Base-by-base conservation (phyloP, 495 filamentous ascomycete species). In the Neurospora tetraspora region DNA sequence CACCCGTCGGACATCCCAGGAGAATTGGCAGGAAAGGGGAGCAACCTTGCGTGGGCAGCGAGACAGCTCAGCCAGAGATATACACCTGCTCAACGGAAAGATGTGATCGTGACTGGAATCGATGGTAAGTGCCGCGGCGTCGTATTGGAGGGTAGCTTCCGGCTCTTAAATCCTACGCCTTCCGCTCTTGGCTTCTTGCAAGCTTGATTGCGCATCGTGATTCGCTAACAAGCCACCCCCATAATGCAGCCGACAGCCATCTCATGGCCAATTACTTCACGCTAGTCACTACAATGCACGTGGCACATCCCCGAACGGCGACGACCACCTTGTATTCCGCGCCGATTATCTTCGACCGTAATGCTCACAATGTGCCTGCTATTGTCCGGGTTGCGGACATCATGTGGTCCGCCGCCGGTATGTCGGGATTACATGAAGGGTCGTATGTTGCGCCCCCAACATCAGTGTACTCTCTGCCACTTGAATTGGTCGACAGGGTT, bases 291-390 rank as follows among this genome's bases (percentile, higher is more conserved):
- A 85, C 81, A 37, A 85, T 89, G 78, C 90, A 92, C 74, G 81
- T 83, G 53, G 73, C 81, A 3, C 80, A 89, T 72, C 81, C 85
- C 43, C 84, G 86, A 20, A 89, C 87, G 8, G 85, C 86, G 3
- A 82, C 77, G 23, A 90, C 86, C 3, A 88, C 89, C 3, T 76
- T 91, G 38, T 92, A 92, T 76, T 82, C 87, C 40, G 88, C 88
- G 16, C 90, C 90, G n/a, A 91, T 92, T 70, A 87, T 92, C 68
- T 92, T 91, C 74, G 89, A 91, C 78, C 88, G 90, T 73, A 92
- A 91, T 76, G 87, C 90, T 16, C 87, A 91, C 76, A 84, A 85
- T 69, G 88, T 89, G 16, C 89, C 89, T 38, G 82, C 86, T 18
- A 81, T 91, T n/a, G 90, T 92, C 70, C 86, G 90, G 34, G 88